Evolutionary conservation across 371 early-diverging fungal species (phyloP).

Genomic region (Fennellomyces sp.): DNA sequence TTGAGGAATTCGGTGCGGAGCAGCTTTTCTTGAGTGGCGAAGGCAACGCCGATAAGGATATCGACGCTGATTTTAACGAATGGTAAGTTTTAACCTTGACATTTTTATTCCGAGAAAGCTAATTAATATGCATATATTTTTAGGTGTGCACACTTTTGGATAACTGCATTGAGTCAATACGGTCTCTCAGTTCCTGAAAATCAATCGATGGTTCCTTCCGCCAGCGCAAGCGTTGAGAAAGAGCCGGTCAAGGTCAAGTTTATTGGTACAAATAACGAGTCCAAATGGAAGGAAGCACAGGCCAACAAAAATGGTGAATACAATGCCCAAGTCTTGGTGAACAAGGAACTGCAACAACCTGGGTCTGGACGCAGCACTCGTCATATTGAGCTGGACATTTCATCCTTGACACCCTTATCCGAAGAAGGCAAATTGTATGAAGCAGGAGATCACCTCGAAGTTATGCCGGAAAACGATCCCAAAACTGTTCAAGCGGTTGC

Average conservation of each 20-base stretch:
- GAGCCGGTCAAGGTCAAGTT: conserved; percentile 24
- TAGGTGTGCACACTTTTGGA: conserved; percentile 51
- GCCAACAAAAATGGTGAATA: conserved; percentile 34
- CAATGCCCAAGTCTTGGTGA: conserved; percentile 27
- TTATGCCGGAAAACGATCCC: conserved; percentile 49
- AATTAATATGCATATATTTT: neutral
- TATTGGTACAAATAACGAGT: conserved; percentile 28
- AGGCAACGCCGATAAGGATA: conserved; percentile 55
- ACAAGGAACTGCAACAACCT: conserved; percentile 39
- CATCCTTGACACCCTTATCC: conserved; percentile 21
- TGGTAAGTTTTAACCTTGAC: conserved; percentile 25
- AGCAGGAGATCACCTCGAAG: conserved; percentile 63
- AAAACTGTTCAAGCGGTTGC: conserved; percentile 46
- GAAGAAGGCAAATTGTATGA: conserved; percentile 33
- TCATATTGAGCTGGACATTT: conserved; percentile 50
- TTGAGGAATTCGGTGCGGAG: conserved; percentile 53
- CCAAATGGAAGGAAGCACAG: conserved; percentile 28
- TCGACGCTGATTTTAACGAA: conserved; percentile 50
- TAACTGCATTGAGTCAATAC: conserved; percentile 27
- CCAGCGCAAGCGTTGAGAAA: conserved; percentile 14
- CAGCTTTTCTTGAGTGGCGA: conserved; percentile 47
- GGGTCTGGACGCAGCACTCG: conserved; percentile 45
- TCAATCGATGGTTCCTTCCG: conserved; percentile 38
- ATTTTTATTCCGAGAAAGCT: neutral
- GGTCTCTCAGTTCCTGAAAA: conserved; percentile 35